Evolutionary conservation across 805 yeast genomes (phyloP), one percentile per base, ranked within the genome.

Genomic region (Starmera dryadoides): DNA sequence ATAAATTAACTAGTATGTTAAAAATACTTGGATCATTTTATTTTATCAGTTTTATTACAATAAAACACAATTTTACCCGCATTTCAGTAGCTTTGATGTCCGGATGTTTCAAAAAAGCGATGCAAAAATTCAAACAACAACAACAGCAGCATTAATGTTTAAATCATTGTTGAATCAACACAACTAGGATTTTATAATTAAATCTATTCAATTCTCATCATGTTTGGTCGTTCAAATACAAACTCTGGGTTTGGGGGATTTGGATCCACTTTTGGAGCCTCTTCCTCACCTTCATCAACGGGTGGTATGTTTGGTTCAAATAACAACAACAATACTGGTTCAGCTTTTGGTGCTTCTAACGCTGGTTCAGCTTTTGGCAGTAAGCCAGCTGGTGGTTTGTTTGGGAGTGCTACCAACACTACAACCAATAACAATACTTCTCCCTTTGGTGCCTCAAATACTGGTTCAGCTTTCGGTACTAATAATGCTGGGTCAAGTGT

Each of bases 361-460:
- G 48, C 57, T 19, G 48, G 50, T 5, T 59, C 73, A 4, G 64
- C 68, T 4, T 64, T 66, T 54, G 68, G 68, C 39, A 10, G 12
- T 22, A 21, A 14, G 8, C 12, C 33, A 6, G 6, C 34, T 30
- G 33, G 33, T 30, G 30, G 38, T 6, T 3, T 36, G 25, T 36
- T 36, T 36, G 33, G 34, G 4, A 6, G 21, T 5, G 9, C 38
- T 2, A 30, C 21, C 10, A 35, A 17, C 11, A 25, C 34, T 9
- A 22, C 34, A n/a, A n/a, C n/a, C n/a, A n/a, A n/a, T 32, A 42
- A 40, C 34, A 40, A 39, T 29, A 34, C 39, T 22, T 44, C 44
- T 46, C 33, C 42, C 40, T 30, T 40, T 45, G 48, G 35, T 50
- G 53, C 52, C 20, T 39, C 52, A 16, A 58, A 45, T 45, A 50